Evolutionary conservation across 371 early-diverging fungal species (phyloP).

Genomic region (Globomyces sp.): DNA sequence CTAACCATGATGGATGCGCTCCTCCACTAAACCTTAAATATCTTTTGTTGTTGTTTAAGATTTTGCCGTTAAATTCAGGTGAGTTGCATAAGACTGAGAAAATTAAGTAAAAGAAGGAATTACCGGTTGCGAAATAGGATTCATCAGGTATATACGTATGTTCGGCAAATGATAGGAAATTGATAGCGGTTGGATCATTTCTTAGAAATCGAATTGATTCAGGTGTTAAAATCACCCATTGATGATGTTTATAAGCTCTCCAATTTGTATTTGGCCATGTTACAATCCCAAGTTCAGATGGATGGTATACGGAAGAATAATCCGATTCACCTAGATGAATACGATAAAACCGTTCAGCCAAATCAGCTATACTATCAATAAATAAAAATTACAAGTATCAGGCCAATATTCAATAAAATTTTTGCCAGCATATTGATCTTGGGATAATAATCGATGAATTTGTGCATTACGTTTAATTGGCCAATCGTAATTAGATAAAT

Average conservation of each 20-base stretch:
- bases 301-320: constrained; percentile 21
- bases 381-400: constrained; percentile 20
- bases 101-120: not conserved
- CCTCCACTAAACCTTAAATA: constrained; percentile 32
- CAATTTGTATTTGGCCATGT: constrained; percentile 22
- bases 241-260: constrained; percentile 24
- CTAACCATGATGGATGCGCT: constrained; percentile 33
- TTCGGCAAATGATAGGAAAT: constrained; percentile 25
- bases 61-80: constrained; percentile 19
- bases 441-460: constrained; percentile 21
- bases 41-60: constrained; percentile 37
- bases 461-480: constrained; percentile 22
- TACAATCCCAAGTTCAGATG: constrained; percentile 21
- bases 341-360: constrained; percentile 20
- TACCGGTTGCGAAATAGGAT: constrained; percentile 24
- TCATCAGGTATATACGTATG: constrained; percentile 31
- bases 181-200: constrained; percentile 12
- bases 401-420: constrained; percentile 27
- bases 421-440: constrained; percentile 15
- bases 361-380: constrained; percentile 11
- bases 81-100: constrained; percentile 27
- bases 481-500: constrained; percentile 28
- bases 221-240: constrained; percentile 27
- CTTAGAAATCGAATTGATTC: constrained; percentile 20
- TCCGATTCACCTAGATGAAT: constrained; percentile 19